Evolutionary conservation across 1,139 yeast species (phyloP).

Genomic region (Taiozyma sp.): DNA sequence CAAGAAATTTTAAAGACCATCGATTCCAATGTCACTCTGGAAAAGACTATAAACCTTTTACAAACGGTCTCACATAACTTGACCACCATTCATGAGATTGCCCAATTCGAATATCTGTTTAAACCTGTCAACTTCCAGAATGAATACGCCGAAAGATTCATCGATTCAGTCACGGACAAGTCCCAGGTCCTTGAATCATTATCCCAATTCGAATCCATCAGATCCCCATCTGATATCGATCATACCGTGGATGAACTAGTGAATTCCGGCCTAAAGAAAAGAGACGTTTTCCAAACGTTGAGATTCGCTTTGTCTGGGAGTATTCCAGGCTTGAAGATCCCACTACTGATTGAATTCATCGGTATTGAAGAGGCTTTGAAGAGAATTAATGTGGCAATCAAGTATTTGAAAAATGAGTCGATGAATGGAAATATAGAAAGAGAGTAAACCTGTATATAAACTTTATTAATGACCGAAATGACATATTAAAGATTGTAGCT

Average conservation of each 20-base stretch:
- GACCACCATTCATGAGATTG: constrained; percentile 43
- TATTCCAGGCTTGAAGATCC: constrained; percentile 64
- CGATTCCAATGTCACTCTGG: constrained; percentile 15
- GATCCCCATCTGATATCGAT: constrained; percentile 19
- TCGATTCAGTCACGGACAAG: constrained; percentile 13
- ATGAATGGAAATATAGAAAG: no score
- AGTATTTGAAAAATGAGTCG: background rate
- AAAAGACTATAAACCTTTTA: constrained; percentile 22
- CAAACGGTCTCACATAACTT: constrained; percentile 33
- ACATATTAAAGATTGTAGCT: background rate
- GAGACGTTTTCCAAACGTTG: constrained; percentile 51
- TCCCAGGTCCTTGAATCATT: constrained; percentile 15
- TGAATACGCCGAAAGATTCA: constrained; percentile 19
- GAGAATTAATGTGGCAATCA: constrained; percentile 29
- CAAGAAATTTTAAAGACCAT: constrained; percentile 17
- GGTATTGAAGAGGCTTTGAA: constrained; percentile 40
- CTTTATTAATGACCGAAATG: background rate
- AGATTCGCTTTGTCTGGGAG: constrained; percentile 75
- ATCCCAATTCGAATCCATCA: constrained; percentile 8
- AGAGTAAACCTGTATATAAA: background rate
- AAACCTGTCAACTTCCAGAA: constrained; percentile 31
- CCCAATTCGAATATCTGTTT: constrained; percentile 45
- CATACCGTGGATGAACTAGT: constrained; percentile 18
- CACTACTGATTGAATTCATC: constrained; percentile 49
- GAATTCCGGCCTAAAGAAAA: constrained; percentile 31